phyloP scores from a whole-genome alignment of 306 rosid species.

The Macrotyloma uniflorum region DNA sequence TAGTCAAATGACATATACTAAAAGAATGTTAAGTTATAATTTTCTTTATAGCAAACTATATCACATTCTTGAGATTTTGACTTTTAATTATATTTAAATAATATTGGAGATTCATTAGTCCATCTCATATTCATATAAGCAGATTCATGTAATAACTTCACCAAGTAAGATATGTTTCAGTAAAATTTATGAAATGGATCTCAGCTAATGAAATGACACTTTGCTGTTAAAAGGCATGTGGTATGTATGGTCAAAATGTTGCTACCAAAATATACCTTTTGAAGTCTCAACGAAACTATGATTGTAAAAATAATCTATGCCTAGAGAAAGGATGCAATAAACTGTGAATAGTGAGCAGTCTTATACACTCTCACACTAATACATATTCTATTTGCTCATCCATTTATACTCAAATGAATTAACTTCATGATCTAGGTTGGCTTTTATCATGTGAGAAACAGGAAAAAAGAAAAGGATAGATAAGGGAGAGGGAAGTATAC shows the following conservation, averaged over 20 bases:
- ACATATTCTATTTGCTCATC: not conserved
- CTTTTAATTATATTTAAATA: not conserved
- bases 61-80: not conserved
- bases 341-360: not conserved
- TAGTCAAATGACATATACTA: not conserved
- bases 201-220: too few relatives aligned
- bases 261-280: not conserved
- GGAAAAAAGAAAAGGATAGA: not conserved
- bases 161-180: too few relatives aligned
- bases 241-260: too few relatives aligned
- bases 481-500: slow-evolving; percentile 23
- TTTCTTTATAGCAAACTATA: not conserved
- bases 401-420: not conserved
- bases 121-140: too few relatives aligned
- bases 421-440: not conserved
- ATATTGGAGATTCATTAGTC: too few relatives aligned
- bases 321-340: not conserved
- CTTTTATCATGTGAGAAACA: not conserved
- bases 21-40: not conserved
- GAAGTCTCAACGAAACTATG: not conserved
- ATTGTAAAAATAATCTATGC: not conserved
- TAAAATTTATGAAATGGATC: too few relatives aligned
- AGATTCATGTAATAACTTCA: too few relatives aligned
- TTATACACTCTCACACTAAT: not conserved
- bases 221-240: too few relatives aligned